These are phyloP conservation scores for Sophora flavescens DNA, from an alignment of 306 rosid species.

Conservation along the genomic window DNA sequence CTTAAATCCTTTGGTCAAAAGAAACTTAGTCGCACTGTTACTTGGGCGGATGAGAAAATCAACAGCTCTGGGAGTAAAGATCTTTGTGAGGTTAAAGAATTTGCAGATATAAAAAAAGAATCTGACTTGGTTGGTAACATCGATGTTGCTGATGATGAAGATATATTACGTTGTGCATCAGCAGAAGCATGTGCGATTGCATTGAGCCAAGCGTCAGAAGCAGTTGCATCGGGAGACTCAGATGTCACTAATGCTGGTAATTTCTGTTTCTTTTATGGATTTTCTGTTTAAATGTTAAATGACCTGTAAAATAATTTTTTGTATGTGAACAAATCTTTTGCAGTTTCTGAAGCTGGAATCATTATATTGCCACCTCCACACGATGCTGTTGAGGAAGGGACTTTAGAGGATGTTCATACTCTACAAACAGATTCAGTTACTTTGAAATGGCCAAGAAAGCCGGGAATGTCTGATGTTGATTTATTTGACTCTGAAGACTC, in stretches of 20 bases:
- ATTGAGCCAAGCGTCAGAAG: constrained; percentile 78
- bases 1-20: constrained; percentile 67
- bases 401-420: constrained; percentile 47
- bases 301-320: constrained; percentile 3
- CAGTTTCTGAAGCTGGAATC: constrained; percentile 87
- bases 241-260: constrained; percentile 79
- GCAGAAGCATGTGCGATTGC: constrained; percentile 93
- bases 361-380: constrained; percentile 65
- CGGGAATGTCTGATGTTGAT: constrained; percentile 61
- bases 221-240: constrained; percentile 65
- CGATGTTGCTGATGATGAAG: constrained; percentile 51
- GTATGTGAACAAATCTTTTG: constrained; percentile 35
- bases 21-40: constrained; percentile 73
- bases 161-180: constrained; percentile 53
- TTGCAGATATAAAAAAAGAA: constrained; percentile 44
- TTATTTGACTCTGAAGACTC: constrained; percentile 75
- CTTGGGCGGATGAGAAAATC: constrained; percentile 83
- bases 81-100: constrained; percentile 64
- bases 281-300: constrained; percentile 41
- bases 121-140: constrained; percentile 38
- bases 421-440: constrained; percentile 62
- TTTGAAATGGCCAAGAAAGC: constrained; percentile 73
- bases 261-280: constrained; percentile 31
- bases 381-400: constrained; percentile 52
- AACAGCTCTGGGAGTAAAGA: constrained; percentile 50